Percentiles rank a stretch among this genome's conserved stretches.
Conservation (phyloP, 2,329 filamentous ascomycete species). For the Aspergillus pseudoglaucus region DNA sequence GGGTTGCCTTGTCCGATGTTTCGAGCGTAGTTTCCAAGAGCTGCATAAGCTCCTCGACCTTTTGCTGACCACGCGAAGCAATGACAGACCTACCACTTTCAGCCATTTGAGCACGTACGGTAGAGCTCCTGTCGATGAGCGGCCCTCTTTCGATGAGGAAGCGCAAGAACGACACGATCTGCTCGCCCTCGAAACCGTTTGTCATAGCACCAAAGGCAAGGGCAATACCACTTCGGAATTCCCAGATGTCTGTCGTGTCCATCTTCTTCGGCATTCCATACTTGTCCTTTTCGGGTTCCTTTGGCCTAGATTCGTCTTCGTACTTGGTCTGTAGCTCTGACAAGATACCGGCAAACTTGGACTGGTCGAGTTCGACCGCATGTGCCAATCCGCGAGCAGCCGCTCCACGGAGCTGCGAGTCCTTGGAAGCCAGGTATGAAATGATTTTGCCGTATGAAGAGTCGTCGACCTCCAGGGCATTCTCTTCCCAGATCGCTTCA, state of each 20-base stretch:
- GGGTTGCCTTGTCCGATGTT: conserved; percentile 71
- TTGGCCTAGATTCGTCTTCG: conserved; percentile 70
- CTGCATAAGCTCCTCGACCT: conserved; percentile 85
- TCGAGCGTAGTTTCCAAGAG: conserved; percentile 86
- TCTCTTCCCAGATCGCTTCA: conserved; percentile 90
- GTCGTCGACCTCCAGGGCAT: conserved; percentile 64
- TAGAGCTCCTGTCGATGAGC: conserved; percentile 70
- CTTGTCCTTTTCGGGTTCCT: conserved; percentile 76
- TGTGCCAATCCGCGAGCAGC: conserved; percentile 76
- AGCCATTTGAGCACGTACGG: conserved; percentile 83
- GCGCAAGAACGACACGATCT: conserved; percentile 70
- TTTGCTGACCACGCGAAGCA: conserved; percentile 68
- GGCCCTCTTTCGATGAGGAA: conserved; percentile 84
- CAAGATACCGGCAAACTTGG: conserved; percentile 57
- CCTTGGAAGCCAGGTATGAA: conserved; percentile 71
- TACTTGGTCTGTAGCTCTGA: conserved; percentile 65
- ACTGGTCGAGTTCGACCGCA: conserved; percentile 56
- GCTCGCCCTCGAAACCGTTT: conserved; percentile 57
- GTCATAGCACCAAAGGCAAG: conserved; percentile 79
- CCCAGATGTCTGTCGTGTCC: conserved; percentile 84
- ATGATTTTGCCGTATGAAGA: conserved; percentile 63
- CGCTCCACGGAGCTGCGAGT: conserved; percentile 74
- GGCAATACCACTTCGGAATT: conserved; percentile 81
- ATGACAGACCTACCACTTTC: conserved; percentile 80
- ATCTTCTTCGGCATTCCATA: conserved; percentile 92